A percentile compares a stretch with the other conserved stretches of the same genome.
Evolutionary conservation across 1,284 basidiomycete species (phyloP).

Genomic region (Sphaerobolus stellatus): DNA sequence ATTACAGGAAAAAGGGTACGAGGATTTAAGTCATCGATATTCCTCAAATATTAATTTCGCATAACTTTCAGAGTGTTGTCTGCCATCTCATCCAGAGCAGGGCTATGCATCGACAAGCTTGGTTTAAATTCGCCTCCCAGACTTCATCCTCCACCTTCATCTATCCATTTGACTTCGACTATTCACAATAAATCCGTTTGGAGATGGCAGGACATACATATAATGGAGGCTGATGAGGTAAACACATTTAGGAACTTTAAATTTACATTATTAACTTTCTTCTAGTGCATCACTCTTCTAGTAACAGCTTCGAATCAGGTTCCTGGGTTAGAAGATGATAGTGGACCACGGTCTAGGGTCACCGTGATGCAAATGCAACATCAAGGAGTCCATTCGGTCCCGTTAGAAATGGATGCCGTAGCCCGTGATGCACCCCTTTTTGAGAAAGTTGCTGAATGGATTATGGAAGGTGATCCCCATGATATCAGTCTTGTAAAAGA

Average conservation of each 20-base stretch:
- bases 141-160: conserved; percentile 9
- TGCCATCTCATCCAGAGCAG: conserved; percentile 16
- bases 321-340: neutral
- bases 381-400: too few species aligned
- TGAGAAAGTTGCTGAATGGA: conserved; percentile 12
- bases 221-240: conserved; percentile 47
- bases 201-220: conserved; percentile 48
- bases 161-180: conserved; percentile 5
- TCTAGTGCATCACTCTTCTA: conserved; percentile 9
- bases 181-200: conserved; percentile 35
- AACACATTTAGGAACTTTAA: conserved; percentile 11
- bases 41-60: neutral
- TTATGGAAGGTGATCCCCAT: conserved; percentile 2
- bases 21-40: conserved; percentile 3
- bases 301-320: conserved; percentile 3
- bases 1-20: conserved; percentile 57
- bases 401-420: neutral
- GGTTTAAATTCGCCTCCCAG: conserved; percentile 25
- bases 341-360: neutral
- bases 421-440: conserved; percentile 4
- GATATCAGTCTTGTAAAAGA: conserved; percentile 5
- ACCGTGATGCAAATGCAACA: too few species aligned
- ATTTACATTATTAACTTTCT: neutral
- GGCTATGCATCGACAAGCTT: conserved; percentile 27
- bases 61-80: neutral